phyloP scores from a whole-genome alignment of 176 grass and related monocot species.

The Aegilops sharonensis region DNA sequence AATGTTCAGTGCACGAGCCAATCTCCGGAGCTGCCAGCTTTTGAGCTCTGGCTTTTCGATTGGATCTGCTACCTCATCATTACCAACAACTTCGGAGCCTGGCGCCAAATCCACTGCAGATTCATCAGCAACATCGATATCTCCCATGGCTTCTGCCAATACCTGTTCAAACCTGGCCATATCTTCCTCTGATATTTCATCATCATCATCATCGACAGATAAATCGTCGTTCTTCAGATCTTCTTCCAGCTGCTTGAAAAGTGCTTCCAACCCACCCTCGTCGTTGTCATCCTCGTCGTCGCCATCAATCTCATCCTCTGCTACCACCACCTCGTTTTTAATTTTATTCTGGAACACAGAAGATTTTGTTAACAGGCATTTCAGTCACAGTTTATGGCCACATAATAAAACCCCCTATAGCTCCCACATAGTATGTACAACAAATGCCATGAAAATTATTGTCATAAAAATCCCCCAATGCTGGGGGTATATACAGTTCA shows the following conservation, averaged over 20 bases:
- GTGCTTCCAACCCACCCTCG: constrained; percentile 60
- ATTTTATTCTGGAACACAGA: constrained; percentile 38
- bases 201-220: constrained; percentile 48
- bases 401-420: neutral
- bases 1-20: constrained; percentile 75
- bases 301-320: constrained; percentile 23
- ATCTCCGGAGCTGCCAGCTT: constrained; percentile 76
- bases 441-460: neutral
- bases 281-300: constrained; percentile 20
- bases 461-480: neutral
- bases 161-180: constrained; percentile 72
- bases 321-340: constrained; percentile 28
- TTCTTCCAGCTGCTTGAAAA: constrained; percentile 84
- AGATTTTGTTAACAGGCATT: neutral
- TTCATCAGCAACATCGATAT: constrained; percentile 36
- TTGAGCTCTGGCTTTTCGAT: constrained; percentile 42
- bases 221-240: constrained; percentile 71
- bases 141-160: constrained; percentile 63
- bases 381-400: neutral
- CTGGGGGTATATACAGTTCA: neutral
- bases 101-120: neutral
- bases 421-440: neutral
- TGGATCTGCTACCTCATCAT: constrained; percentile 33
- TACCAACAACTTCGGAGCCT: constrained; percentile 13
- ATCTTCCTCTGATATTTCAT: constrained; percentile 89